Percentiles rank a stretch among this genome's conserved stretches.
Conservation (phyloP, 768 basidiomycete species). For the Tylopilus vinaceipallidus region DNA sequence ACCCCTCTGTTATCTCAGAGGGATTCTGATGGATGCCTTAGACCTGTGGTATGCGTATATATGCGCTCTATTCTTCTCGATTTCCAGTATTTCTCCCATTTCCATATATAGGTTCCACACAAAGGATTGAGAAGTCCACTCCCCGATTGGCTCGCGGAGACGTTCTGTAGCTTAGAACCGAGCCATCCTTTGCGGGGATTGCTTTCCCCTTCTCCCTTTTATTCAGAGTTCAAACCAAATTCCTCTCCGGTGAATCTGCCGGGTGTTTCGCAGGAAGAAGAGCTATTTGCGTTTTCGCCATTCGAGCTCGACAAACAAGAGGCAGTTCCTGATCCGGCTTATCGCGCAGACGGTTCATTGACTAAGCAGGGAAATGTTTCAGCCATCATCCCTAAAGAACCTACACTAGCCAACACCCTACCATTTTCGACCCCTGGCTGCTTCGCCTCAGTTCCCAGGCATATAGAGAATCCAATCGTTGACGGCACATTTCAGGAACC, state of each 20-base stretch:
- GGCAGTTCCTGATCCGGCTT: background rate
- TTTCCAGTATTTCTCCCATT: conserved; percentile 11
- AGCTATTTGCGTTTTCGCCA: conserved; percentile 31
- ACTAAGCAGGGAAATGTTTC: background rate
- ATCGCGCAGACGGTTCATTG: background rate
- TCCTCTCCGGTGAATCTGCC: conserved; percentile 2
- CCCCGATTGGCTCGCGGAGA: conserved; percentile 56
- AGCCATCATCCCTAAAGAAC: background rate
- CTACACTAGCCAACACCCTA: background rate
- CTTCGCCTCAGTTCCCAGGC: conserved; percentile 13
- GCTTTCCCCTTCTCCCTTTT: conserved; percentile 21
- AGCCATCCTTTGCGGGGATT: conserved; percentile 35
- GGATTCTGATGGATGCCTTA: conserved; percentile 5
- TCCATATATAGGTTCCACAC: conserved; percentile 14
- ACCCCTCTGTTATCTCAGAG: background rate
- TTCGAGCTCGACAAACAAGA: conserved; percentile 16
- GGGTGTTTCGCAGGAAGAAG: conserved; percentile 13
- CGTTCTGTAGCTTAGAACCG: conserved; percentile 45
- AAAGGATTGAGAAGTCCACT: conserved; percentile 33
- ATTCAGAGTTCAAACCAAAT: conserved; percentile 1
- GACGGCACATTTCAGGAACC: conserved; percentile 2
- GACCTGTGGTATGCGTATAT: conserved; percentile 30
- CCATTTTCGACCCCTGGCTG: conserved; percentile 29
- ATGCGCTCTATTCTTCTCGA: conserved; percentile 22
- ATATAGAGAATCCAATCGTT: background rate